phyloP scores from a whole-genome alignment of 2,329 filamentous ascomycete species.

The Arachnopeziza araneosa region DNA sequence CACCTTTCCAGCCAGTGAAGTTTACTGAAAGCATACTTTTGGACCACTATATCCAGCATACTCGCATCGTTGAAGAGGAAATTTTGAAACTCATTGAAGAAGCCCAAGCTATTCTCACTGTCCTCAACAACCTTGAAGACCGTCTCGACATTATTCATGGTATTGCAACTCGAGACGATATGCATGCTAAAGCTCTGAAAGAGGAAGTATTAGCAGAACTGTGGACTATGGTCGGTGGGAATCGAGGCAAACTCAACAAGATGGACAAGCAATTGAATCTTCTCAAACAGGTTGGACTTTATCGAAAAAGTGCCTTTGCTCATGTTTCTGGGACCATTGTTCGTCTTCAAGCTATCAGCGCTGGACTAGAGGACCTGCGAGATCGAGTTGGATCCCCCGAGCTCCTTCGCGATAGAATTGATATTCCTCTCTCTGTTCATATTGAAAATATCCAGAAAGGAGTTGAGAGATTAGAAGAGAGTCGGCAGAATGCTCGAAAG shows the following conservation, averaged over 20 bases:
- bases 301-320: constrained; percentile 58
- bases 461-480: constrained; percentile 64
- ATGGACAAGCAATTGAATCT: constrained; percentile 59
- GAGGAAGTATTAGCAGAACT: constrained; percentile 64
- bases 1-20: constrained; percentile 57
- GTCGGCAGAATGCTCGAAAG: constrained; percentile 52
- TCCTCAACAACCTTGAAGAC: constrained; percentile 63
- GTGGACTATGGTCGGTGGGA: constrained; percentile 71
- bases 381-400: constrained; percentile 65
- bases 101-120: constrained; percentile 60
- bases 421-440: constrained; percentile 65
- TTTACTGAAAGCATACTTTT: constrained; percentile 59
- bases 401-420: constrained; percentile 43
- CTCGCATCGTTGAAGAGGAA: constrained; percentile 62
- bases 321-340: constrained; percentile 67
- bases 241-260: constrained; percentile 53
- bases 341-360: constrained; percentile 68
- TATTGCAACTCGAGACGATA: constrained; percentile 59
- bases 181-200: constrained; percentile 51
- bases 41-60: constrained; percentile 71
- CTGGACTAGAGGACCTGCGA: constrained; percentile 64
- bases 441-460: constrained; percentile 69
- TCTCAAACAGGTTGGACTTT: constrained; percentile 58
- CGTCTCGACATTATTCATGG: constrained; percentile 65
- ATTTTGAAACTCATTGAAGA: constrained; percentile 63